Evolutionary conservation across 2,329 filamentous ascomycete species (phyloP), one percentile per base, ranked within the genome.

Genomic region (Lasiodiplodia gonubiensis): DNA sequence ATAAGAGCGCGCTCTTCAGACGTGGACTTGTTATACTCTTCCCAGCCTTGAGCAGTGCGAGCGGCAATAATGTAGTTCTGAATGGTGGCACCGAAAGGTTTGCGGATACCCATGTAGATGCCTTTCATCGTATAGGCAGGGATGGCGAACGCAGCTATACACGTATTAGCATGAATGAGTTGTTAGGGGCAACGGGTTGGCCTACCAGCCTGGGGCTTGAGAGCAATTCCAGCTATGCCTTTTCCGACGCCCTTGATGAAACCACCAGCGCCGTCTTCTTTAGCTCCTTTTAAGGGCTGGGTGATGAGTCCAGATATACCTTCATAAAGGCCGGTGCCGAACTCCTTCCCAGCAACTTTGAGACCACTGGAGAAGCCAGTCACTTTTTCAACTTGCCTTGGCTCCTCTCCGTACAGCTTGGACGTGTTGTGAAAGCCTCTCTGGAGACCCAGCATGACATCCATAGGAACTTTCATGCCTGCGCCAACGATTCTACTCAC

Each of bases 341-440:
- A 89, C 78, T 93, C 91, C 81, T 91, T 93, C 2, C 91, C 88
- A 4, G 93, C 94, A 53, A 93, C 89, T 69, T 85, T 89, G 30
- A 97, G 79, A 0, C 94, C 94, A 70, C 89, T 92, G 64, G 88
- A 85, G 60, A 97, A 81, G 63, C 89, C 90, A 0, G 91, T 93
- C 4, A 97, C 91, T 72, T 92, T 92, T 68, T 93, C 90, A 0
- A 86, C 82, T n/a, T 90, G 90, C 10, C 92, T 86, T 0, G 97
- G 89, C 1, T 92, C 88, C 73, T 97, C 93, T 51, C 93, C 91
- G 75, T 97, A 97, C 0, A 97, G 82, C 71, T 88, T 90, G 0
- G 94, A 93, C 6, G 92, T 90, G 72, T 97, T 97, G 75, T 94
- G 90, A 76, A 97, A 96, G 0, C 94, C 94, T 77, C 91, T 91